Conservation (phyloP, 1,139 yeast genomes). For the Candida pseudoviswanathii region DNA sequence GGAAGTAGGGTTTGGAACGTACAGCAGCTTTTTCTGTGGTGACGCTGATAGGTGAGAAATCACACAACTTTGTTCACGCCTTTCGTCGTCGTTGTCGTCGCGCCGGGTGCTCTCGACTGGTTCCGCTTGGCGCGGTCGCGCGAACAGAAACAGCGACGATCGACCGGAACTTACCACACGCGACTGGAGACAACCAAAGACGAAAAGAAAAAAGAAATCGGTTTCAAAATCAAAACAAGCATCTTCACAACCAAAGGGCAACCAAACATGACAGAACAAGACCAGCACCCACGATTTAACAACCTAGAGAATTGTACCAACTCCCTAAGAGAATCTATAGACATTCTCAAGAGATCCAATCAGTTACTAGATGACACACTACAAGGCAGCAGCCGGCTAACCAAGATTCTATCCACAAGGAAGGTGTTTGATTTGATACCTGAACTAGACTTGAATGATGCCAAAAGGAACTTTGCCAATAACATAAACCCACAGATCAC, state of each 20-base stretch:
- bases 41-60: too few relatives aligned
- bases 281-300: slow-evolving; percentile 4
- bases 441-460: slow-evolving; percentile 41
- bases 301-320: slow-evolving; percentile 27
- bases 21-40: too few relatives aligned
- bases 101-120: too few relatives aligned
- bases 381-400: slow-evolving; percentile 35
- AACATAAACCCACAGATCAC: slow-evolving; percentile 41
- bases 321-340: slow-evolving; percentile 34
- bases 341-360: slow-evolving; percentile 33
- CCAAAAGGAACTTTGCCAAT: slow-evolving; percentile 32
- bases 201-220: neutral
- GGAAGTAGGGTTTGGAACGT: too few relatives aligned
- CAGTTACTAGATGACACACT: slow-evolving; percentile 34
- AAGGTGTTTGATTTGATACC: slow-evolving; percentile 47
- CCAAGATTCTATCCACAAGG: slow-evolving; percentile 34
- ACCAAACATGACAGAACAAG: neutral
- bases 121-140: too few relatives aligned
- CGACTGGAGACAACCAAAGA: too few relatives aligned
- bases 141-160: too few relatives aligned
- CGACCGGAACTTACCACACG: too few relatives aligned
- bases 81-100: too few relatives aligned
- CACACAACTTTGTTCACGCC: too few relatives aligned
- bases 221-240: neutral
- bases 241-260: neutral